phyloP scores from a whole-genome alignment of 148 eudicot species.

The Rhododendron mucronatum region DNA sequence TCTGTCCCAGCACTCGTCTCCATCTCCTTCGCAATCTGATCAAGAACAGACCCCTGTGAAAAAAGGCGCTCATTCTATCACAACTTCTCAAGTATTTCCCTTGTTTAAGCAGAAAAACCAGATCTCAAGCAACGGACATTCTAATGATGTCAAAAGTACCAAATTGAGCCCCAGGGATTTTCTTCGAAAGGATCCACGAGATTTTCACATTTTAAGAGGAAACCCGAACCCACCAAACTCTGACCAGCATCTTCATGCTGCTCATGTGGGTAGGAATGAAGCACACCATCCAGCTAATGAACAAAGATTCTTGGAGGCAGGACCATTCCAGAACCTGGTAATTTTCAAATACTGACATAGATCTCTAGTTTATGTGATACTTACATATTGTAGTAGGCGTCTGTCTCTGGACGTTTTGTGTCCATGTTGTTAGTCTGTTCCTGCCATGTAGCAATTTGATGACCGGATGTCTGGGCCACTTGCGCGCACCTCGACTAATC shows the following conservation, averaged over 20 bases:
- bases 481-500: too few species aligned
- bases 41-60: slow-evolving; percentile 52
- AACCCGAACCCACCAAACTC: slow-evolving; percentile 14
- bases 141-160: slow-evolving; percentile 4
- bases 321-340: slow-evolving; percentile 42
- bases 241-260: slow-evolving; percentile 14
- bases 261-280: slow-evolving; percentile 18
- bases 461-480: background rate
- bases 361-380: background rate
- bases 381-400: background rate
- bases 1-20: slow-evolving; percentile 70
- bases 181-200: slow-evolving; percentile 13
- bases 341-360: background rate
- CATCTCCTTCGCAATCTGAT: slow-evolving; percentile 83
- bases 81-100: slow-evolving; percentile 32
- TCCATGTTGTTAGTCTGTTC: background rate
- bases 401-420: background rate
- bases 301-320: slow-evolving; percentile 16
- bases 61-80: slow-evolving; percentile 16
- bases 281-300: slow-evolving; percentile 11
- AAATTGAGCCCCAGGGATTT: slow-evolving; percentile 13
- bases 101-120: slow-evolving; percentile 32
- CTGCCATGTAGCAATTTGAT: background rate
- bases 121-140: slow-evolving; percentile 14
- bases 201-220: slow-evolving; percentile 17